Base-by-base conservation (phyloP, 2,329 filamentous ascomycete genomes). In the Colletotrichum navitas region DNA sequence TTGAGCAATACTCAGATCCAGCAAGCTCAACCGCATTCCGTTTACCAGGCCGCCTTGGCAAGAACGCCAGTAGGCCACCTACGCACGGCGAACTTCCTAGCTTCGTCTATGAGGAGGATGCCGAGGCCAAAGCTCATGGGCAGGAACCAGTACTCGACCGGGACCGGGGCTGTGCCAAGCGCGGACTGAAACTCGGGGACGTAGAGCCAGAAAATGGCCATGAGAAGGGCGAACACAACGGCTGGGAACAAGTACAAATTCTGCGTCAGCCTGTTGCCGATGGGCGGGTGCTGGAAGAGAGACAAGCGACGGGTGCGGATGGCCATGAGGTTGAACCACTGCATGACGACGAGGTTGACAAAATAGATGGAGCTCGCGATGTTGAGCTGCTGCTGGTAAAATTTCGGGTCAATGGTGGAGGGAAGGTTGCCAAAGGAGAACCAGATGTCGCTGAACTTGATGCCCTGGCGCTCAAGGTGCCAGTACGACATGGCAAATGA, bases 311-410 rank as follows among this genome's bases (percentile, higher is more conserved):
- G 85, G 1, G 89, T 95, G 21, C 92, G 86, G 6, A 93, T 85
- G 1, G 90, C 89, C 77, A 94, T 87, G 5, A 94, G 84, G 77
- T 92, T 93, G 84, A 94, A 94, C 85, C 90, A 91, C 85, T 93
- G 91, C 92, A 95, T 94, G 60, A 95, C 90, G 2, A 95, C 93
- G 29, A 95, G 83, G 71, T 91, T 95, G 75, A 94, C 88, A 76
- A 95, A 95, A 80, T 95, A 95, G 71, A 95, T 91, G 21, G 90
- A 92, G 47, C 88, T 91, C 0, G 91, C 92, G 72, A 88, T 85
- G 73, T 91, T 91, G 32, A 92, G 81, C 73, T 88, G 85, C 36
- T 83, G 79, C 0, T 81, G 82, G 76, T 90, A 88, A 67, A 85
- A 87, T 56, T 88, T 88, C 1, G 85, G 80, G 63, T 88, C 86